phyloP scores from a whole-genome alignment of 306 rosid species.

The Cyamopsis tetragonoloba region DNA sequence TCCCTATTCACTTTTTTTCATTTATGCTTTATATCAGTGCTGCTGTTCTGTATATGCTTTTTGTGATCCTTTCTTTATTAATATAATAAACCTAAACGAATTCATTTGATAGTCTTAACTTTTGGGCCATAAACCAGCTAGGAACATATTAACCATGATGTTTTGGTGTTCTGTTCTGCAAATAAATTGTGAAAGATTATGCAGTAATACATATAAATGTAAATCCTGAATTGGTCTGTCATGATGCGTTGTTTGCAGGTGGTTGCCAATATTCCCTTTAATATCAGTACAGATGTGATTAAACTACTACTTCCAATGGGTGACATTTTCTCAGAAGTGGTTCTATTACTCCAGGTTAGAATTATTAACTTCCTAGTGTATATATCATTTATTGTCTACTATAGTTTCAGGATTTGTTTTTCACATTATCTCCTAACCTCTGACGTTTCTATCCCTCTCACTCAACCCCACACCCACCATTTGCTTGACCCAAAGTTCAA shows the following conservation, averaged over 20 bases:
- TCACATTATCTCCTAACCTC: not conserved
- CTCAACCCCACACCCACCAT: not conserved
- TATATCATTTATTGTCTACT: not conserved
- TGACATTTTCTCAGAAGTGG: slow-evolving; percentile 76
- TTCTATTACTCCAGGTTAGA: slow-evolving; percentile 80
- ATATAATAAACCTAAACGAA: not conserved
- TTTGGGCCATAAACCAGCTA: not conserved
- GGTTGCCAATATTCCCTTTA: slow-evolving; percentile 83
- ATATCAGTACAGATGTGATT: slow-evolving; percentile 75
- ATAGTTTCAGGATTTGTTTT: not conserved
- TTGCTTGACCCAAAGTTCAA: not conserved
- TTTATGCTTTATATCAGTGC: no score
- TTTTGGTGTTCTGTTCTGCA: not conserved
- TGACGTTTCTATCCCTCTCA: not conserved
- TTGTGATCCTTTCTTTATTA: not conserved
- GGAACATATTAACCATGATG: not conserved
- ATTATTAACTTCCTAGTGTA: slow-evolving; percentile 3
- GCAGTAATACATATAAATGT: not conserved
- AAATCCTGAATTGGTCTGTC: slow-evolving; percentile 20
- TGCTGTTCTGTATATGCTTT: no score
- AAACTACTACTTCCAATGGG: slow-evolving; percentile 96
- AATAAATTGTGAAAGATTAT: slow-evolving; percentile 10
- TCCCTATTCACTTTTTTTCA: no score
- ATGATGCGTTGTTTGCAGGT: slow-evolving; percentile 49
- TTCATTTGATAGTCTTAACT: slow-evolving; percentile 18